Evolutionary conservation across 2,329 filamentous ascomycete species (phyloP), one percentile per base, ranked within the genome.

Genomic region (Aureobasidium pullulans): DNA sequence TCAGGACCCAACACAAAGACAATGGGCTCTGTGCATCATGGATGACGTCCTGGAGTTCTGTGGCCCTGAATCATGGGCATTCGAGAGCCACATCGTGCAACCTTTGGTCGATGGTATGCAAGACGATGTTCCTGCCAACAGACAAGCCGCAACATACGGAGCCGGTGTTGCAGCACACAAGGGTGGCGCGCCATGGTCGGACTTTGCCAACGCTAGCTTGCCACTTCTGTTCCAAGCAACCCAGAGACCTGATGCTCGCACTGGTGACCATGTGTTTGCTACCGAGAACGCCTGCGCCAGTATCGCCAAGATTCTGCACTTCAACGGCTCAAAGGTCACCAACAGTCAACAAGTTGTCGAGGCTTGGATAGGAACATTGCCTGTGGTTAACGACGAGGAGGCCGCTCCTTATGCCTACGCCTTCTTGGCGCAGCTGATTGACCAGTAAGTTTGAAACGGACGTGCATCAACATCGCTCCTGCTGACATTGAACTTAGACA

Each of bases 21-120:
- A 99, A 72, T 99, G 94, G 94, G 93, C 91, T n/a, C 82, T 99
- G 57, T 99, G 94, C 78, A 96, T 99, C 66, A 90, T 96, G 80
- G 94, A 99, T 69, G 94, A 99, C 72, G 93, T 99, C 37, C 82
- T 99, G 37, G 94, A 99, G 73, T 99, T 97, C 78, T 97, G 92
- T 71, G 92, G 93, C 0, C 82, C 87, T 0, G 86, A 96, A 66
- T 95, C 90, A 67, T 93, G 88, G 79, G 85, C 87, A 65, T 99
- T 96, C 72, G 86, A 87, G 69, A 84, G 86, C 66, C 86, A 92
- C 69, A 96, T 99, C 67, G 85, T 92, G 60, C 85, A 91, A 67
- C 92, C 94, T 10, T 82, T 99, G 40, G 81, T 96, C 47, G 85
- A 89, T 62, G 94, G 94, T 46, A 90, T 96, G 78, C 84, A 84